phyloP scores from a whole-genome alignment of 2,329 filamentous ascomycete genomes.

The Cadophora malorum region DNA sequence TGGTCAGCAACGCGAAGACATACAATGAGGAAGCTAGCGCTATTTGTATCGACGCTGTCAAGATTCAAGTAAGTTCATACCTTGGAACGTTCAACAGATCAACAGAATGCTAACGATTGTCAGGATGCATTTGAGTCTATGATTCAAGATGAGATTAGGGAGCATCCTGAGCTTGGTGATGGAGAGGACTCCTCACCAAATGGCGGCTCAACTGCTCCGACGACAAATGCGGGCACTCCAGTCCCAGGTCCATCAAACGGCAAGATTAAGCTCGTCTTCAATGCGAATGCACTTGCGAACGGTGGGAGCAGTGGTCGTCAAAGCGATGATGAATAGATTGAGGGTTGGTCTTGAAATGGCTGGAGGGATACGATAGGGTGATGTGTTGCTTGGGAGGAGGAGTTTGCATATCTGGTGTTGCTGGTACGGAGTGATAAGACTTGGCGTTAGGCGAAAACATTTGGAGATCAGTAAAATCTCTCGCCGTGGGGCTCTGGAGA shows the following conservation, averaged over 20 bases:
- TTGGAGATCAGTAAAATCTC: slow-evolving; percentile 16
- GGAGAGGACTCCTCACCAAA: slow-evolving; percentile 52
- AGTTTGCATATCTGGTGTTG: slow-evolving; percentile 19
- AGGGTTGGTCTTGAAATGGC: not conserved
- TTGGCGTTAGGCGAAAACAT: slow-evolving; percentile 22
- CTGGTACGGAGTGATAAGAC: slow-evolving; percentile 24
- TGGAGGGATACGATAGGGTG: not conserved
- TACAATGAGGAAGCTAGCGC: slow-evolving; percentile 97
- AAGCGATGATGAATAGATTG: slow-evolving; percentile 55
- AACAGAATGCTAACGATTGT: slow-evolving; percentile 45
- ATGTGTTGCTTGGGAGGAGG: not conserved
- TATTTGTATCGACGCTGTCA: slow-evolving; percentile 88
- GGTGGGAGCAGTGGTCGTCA: slow-evolving; percentile 52
- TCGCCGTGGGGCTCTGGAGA: slow-evolving; percentile 13
- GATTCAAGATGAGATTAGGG: slow-evolving; percentile 59
- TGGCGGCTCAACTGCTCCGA: slow-evolving; percentile 53
- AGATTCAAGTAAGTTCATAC: slow-evolving; percentile 77
- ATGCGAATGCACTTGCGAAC: slow-evolving; percentile 46
- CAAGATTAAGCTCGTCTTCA: slow-evolving; percentile 72
- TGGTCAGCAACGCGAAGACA: slow-evolving; percentile 90
- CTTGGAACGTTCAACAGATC: not conserved
- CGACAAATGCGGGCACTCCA: slow-evolving; percentile 68
- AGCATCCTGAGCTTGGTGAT: slow-evolving; percentile 61
- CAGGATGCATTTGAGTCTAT: slow-evolving; percentile 64
- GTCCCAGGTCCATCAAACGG: slow-evolving; percentile 57